Evolutionary conservation across 768 basidiomycete species (phyloP).

Genomic region (Pleurotus cornucopiae): DNA sequence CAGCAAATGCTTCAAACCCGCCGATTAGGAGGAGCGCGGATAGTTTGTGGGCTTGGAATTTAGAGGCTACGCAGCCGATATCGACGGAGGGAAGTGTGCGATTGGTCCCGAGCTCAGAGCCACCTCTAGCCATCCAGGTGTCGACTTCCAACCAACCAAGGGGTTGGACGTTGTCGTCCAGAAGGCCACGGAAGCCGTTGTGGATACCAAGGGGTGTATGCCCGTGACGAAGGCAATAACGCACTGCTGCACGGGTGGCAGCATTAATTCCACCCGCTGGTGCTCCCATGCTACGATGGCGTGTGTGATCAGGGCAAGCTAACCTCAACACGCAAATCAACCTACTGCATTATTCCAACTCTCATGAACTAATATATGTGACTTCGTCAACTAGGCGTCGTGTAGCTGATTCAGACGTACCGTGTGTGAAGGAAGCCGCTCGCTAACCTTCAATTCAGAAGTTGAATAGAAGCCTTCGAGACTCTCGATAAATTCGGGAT

Average conservation of each 20-base stretch:
- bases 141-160: slow-evolving; percentile 97
- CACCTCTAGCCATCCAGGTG: slow-evolving; percentile 93
- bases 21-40: slow-evolving; percentile 87
- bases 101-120: slow-evolving; percentile 97
- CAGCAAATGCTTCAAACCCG: slow-evolving; percentile 91
- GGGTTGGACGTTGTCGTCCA: slow-evolving; percentile 83
- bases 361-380: slow-evolving; percentile 56
- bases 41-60: slow-evolving; percentile 82
- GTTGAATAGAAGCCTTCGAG: slow-evolving; percentile 81
- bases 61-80: slow-evolving; percentile 83
- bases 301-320: not conserved
- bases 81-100: slow-evolving; percentile 82
- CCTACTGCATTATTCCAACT: slow-evolving; percentile 82
- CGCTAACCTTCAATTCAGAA: slow-evolving; percentile 54
- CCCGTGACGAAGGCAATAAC: slow-evolving; percentile 89
- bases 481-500: slow-evolving; percentile 87
- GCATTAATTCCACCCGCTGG: slow-evolving; percentile 99
- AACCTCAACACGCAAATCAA: slow-evolving; percentile 2
- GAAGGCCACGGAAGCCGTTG: slow-evolving; percentile 93
- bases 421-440: slow-evolving; percentile 46
- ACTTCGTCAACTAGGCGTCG: too few relatives aligned
- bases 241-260: slow-evolving; percentile 89
- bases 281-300: slow-evolving; percentile 72
- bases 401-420: slow-evolving; percentile 22
- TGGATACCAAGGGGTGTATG: slow-evolving; percentile 91